Percentiles rank a stretch among this genome's conserved stretches.
Evolutionary conservation across 192 early-diverging fungal species (phyloP).

Genomic region (Backusella sp.): DNA sequence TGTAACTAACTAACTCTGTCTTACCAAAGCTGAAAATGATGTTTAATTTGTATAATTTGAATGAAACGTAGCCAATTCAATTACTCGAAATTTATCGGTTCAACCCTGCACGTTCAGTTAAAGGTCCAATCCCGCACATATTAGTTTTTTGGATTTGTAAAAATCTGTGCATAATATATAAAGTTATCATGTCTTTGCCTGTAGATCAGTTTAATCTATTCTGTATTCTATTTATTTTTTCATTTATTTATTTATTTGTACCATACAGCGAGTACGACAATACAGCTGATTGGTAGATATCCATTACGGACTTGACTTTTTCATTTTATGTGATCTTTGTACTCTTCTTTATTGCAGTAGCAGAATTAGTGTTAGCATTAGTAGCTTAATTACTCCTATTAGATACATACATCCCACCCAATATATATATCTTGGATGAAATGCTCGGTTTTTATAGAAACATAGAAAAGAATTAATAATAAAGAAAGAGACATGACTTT

Average conservation of each 20-base stretch:
- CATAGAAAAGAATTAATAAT: no score
- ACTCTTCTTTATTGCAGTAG: no score
- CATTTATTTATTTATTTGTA: not conserved
- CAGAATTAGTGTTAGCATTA: no score
- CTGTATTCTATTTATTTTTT: not conserved
- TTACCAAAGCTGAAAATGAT: not conserved
- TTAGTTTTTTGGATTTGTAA: not conserved
- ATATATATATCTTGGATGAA: no score
- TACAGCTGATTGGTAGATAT: not conserved
- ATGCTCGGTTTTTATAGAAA: not conserved
- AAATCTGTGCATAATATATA: slow-evolving; percentile 1
- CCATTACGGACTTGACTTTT: not conserved
- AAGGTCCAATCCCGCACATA: not conserved
- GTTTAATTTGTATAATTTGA: not conserved
- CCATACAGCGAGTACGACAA: not conserved
- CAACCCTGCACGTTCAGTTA: not conserved
- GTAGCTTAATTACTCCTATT: no score
- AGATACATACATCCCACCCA: no score
- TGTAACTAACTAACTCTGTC: not conserved
- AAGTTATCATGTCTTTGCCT: not conserved
- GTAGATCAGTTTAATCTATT: not conserved
- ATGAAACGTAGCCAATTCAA: not conserved
- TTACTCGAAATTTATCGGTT: not conserved
- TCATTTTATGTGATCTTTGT: no score
- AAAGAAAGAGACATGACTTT: not conserved